Conservation (phyloP, 78 protist species). For the Isochrysis galbana region DNA sequence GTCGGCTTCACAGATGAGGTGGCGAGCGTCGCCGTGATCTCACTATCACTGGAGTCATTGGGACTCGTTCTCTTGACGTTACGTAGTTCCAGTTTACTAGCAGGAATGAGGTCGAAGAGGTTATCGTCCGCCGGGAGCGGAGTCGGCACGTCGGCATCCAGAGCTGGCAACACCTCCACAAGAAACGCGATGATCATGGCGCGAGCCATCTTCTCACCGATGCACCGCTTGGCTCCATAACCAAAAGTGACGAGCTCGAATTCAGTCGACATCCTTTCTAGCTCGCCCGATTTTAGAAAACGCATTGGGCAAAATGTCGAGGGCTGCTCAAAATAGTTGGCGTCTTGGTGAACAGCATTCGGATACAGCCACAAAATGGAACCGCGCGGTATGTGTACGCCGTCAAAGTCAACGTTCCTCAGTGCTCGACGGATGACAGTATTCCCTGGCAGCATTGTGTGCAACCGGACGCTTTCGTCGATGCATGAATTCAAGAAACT, state of each 20-base stretch:
- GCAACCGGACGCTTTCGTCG: not conserved
- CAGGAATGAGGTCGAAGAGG: not conserved
- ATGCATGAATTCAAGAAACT: not conserved
- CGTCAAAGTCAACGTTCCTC: not conserved
- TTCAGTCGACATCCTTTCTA: not conserved
- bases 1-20: no score
- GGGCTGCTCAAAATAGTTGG: not conserved
- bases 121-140: not conserved
- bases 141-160: not conserved
- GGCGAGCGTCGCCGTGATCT: no score
- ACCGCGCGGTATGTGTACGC: not conserved
- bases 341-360: not conserved
- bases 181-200: not conserved
- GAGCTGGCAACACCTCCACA: not conserved
- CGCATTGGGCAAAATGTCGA: not conserved
- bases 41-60: no score
- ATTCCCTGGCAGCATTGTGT: not conserved
- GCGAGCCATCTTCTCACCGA: not conserved
- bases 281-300: not conserved
- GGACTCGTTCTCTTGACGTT: no score
- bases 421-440: not conserved
- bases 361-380: not conserved
- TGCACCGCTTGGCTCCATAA: not conserved
- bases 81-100: not conserved
- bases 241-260: constrained; percentile 8